Percentiles rank a stretch among this genome's conserved stretches.
Conservation (phyloP, 345 rosid genomes). For the Euphorbia tirucalli region DNA sequence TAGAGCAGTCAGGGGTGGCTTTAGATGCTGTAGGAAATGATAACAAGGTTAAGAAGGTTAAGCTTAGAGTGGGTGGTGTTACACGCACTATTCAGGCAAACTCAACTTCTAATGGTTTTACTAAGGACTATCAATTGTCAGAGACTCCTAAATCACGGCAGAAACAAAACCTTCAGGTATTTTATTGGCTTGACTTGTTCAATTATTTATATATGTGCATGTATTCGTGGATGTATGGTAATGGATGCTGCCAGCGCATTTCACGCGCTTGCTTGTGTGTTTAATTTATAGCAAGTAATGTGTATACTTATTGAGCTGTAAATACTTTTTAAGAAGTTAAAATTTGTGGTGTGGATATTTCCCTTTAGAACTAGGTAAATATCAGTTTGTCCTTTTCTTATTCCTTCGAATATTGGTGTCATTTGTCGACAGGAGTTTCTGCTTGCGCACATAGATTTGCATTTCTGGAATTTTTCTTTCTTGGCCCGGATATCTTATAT, state of each 20-base stretch:
- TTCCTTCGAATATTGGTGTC: not conserved
- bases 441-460: conserved; percentile 4
- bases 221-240: not conserved
- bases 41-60: conserved; percentile 60
- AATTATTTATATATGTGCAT: not conserved
- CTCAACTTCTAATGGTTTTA: conserved; percentile 47
- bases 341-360: not conserved
- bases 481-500: not conserved
- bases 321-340: not conserved
- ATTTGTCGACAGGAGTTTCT: conserved; percentile 11
- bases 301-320: not conserved
- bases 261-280: not conserved
- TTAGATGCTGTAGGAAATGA: conserved; percentile 40
- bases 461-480: conserved; percentile 9
- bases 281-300: not conserved
- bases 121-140: conserved; percentile 31
- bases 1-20: conserved; percentile 35
- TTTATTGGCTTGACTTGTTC: conserved; percentile 8
- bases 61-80: conserved; percentile 64
- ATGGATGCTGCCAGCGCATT: not conserved
- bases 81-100: conserved; percentile 51
- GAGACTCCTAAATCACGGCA: conserved; percentile 32
- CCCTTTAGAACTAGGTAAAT: not conserved
- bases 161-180: conserved; percentile 55
- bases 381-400: conserved; percentile 5